phyloP scores from a whole-genome alignment of 1,139 yeast genomes.

The Saccharomyces hybrid region DNA sequence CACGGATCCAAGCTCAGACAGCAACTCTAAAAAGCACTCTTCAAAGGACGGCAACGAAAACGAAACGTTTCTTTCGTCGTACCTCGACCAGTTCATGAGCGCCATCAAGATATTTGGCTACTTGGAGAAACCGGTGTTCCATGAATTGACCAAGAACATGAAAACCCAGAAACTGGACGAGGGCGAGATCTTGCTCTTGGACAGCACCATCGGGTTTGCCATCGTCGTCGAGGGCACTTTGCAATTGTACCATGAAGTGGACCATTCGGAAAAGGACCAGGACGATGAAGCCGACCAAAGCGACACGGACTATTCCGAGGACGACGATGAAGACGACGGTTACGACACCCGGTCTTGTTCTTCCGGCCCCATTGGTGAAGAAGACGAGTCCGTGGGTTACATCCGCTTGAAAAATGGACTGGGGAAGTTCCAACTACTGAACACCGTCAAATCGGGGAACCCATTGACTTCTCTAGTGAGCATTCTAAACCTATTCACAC shows the following conservation, averaged over 20 bases:
- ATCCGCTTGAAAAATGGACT: constrained; percentile 39
- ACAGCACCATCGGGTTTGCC: constrained; percentile 74
- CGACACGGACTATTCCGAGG: not conserved
- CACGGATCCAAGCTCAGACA: not conserved
- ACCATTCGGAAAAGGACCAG: constrained; percentile 8
- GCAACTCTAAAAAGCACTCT: not conserved
- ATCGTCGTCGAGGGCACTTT: constrained; percentile 91
- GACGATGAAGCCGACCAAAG: constrained; percentile 1
- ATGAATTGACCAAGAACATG: constrained; percentile 86
- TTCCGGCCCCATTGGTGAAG: constrained; percentile 1
- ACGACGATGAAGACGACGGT: constrained; percentile 6
- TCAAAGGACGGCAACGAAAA: constrained; percentile 7
- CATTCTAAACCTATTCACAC: constrained; percentile 62
- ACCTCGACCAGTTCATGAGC: constrained; percentile 78
- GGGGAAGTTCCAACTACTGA: constrained; percentile 59
- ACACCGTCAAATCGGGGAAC: constrained; percentile 77
- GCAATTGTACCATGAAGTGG: constrained; percentile 63
- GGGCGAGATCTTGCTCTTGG: constrained; percentile 68
- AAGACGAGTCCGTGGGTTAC: constrained; percentile 21
- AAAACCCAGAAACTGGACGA: constrained; percentile 74
- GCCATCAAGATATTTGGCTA: constrained; percentile 94
- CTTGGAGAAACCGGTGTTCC: constrained; percentile 81
- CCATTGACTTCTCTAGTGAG: constrained; percentile 80
- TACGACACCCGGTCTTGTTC: constrained; percentile 2
- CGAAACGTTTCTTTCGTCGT: constrained; percentile 34